These are phyloP conservation scores for Ceratobasidium sp. DNA, from an alignment of 1,284 basidiomycete genomes.

Conservation along the genomic window DNA sequence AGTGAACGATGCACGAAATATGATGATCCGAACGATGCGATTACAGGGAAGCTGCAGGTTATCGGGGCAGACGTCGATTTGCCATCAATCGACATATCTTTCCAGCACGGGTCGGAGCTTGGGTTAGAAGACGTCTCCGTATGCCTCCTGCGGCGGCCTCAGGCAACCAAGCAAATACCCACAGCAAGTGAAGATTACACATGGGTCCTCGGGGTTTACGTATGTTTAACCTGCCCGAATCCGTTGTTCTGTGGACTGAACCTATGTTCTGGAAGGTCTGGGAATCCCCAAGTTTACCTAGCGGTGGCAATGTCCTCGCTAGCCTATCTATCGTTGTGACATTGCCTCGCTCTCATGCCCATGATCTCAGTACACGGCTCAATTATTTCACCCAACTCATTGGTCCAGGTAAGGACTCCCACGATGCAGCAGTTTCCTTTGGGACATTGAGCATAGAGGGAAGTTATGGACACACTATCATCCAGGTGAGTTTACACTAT, in stretches of 20 bases:
- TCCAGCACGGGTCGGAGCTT: background rate
- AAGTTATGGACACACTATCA: background rate
- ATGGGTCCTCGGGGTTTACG: slow-evolving; percentile 30
- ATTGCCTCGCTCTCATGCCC: background rate
- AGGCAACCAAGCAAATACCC: background rate
- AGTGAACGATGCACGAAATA: background rate
- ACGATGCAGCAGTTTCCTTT: background rate
- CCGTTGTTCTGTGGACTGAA: background rate
- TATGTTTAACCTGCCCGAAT: background rate
- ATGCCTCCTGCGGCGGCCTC: slow-evolving; percentile 3
- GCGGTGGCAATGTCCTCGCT: background rate
- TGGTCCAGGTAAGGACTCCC: background rate
- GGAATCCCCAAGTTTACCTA: background rate
- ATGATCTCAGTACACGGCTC: slow-evolving; percentile 11
- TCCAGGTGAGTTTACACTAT: background rate
- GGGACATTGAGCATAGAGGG: background rate
- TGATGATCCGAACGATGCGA: background rate
- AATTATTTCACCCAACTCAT: slow-evolving; percentile 5
- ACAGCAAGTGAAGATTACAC: background rate
- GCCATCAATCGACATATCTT: background rate
- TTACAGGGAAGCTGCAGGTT: slow-evolving; percentile 14
- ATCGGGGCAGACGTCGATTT: background rate
- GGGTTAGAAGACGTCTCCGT: slow-evolving; percentile 8
- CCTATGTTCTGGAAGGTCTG: background rate
- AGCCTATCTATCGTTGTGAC: background rate